Conservation (phyloP, 306 rosid genomes). For the Vigna trinervia region DNA sequence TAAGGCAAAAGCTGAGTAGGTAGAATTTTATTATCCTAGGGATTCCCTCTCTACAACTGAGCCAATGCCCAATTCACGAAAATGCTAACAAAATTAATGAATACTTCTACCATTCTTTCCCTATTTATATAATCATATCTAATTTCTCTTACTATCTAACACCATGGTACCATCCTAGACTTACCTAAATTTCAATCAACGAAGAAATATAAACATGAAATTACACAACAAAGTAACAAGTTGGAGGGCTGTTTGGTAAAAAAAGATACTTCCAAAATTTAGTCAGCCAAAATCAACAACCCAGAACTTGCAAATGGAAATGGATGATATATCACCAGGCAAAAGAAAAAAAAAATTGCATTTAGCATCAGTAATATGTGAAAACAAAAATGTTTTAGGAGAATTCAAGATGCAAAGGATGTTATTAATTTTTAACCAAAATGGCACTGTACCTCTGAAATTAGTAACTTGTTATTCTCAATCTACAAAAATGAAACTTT, state of each 20-base stretch:
- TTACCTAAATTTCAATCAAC: conserved; percentile 6
- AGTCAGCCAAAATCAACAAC: not conserved
- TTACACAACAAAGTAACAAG: not conserved
- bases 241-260: not conserved
- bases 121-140: not conserved
- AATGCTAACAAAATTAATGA: not conserved
- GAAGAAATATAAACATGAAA: not conserved
- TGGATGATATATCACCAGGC: conserved; percentile 17
- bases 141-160: conserved; percentile 2
- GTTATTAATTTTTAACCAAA: conserved; percentile 8
- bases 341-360: not conserved
- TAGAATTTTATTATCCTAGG: not conserved
- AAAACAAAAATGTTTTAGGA: not conserved
- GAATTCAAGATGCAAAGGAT: conserved; percentile 5
- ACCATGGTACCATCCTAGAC: conserved; percentile 8
- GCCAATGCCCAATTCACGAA: not conserved
- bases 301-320: not conserved
- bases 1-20: not conserved
- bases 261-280: conserved; percentile 4
- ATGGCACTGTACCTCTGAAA: conserved; percentile 10
- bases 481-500: not conserved
- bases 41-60: not conserved
- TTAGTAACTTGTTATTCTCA: not conserved
- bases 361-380: not conserved
- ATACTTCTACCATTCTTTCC: not conserved